Conservation (phyloP, 257 asterid genomes). For the Solanum verrucosum region DNA sequence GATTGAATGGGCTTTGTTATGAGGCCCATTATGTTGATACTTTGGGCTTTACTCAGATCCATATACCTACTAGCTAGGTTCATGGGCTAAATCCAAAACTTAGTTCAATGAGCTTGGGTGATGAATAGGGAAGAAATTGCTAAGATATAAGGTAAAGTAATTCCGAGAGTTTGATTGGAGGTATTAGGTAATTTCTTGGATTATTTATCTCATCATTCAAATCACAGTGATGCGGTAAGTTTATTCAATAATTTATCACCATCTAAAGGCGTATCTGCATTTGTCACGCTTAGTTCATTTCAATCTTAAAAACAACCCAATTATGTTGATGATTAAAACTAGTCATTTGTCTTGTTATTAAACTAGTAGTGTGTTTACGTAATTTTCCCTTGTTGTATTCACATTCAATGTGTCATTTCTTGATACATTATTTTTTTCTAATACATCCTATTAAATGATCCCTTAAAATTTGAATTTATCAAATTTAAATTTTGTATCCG, state of each 20-base stretch:
- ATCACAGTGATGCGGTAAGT: rapidly evolving
- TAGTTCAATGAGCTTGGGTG: background rate
- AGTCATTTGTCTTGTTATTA: background rate
- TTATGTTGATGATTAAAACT: background rate
- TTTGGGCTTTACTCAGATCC: background rate
- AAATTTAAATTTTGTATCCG: background rate
- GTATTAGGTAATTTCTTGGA: too few relatives aligned
- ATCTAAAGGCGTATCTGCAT: background rate
- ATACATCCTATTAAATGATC: background rate
- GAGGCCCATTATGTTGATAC: background rate
- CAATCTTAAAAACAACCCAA: background rate
- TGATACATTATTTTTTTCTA: too few relatives aligned
- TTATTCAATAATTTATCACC: too few relatives aligned
- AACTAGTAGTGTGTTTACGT: too few relatives aligned
- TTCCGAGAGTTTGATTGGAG: rapidly evolving
- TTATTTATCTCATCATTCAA: too few relatives aligned
- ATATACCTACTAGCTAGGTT: background rate
- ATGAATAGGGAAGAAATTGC: background rate
- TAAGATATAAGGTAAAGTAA: too few relatives aligned
- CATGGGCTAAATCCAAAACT: background rate
- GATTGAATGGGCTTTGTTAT: background rate
- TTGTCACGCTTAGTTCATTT: background rate
- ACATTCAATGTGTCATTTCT: too few relatives aligned
- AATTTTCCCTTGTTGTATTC: background rate
- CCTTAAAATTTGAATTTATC: too few relatives aligned